Base-by-base conservation (phyloP, 192 early-diverging fungal genomes). In the Haplosporangium gracile region DNA sequence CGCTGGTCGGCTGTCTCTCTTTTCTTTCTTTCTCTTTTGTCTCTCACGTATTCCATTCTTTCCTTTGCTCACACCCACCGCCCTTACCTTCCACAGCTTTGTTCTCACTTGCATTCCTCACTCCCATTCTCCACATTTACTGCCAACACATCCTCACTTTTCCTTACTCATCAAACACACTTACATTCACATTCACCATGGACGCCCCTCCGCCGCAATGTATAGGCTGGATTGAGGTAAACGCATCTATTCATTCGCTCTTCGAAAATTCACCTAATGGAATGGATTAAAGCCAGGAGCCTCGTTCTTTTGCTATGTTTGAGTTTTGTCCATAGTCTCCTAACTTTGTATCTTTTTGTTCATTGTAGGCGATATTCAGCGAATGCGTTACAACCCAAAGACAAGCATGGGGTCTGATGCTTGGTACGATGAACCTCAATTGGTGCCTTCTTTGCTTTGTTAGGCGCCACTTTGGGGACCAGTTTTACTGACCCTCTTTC, bases 351-450 rank as follows among this genome's bases (percentile, higher is more conserved):
- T 4, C 39, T 69, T 70, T 26, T 53, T 49, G 24, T 40, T 29
- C 39, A 40, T 29, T 74, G 18, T 88, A 92, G 91, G 55, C 81
- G 24, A 16, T 91, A n/a, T 88, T 93, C 81, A 89, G 90, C 45
- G 87, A 90, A 79, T 93, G 92, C 75, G 78, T 88, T 7, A 90
- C 90, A 26, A 88, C 84, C 0, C 71, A 76, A 8, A 82, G 85
- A 70, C 85, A 88, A 47, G 80, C 89, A 45, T 70, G 51, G 16
- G 91, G 90, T 85, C 13, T 89, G 26, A 20, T 91, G 34, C 42
- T 91, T 1, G 88, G 88, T 85, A 84, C 24, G 29, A 47, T 51
- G 18, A 16, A 68, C 26, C 20, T 43, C 53, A 39, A 15, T 15
- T 8, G 29, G 11, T 16, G 32, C 9, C 20, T 20, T 78, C 26